phyloP scores from a whole-genome alignment of 306 rosid species.

The Echinosophora koreensis region DNA sequence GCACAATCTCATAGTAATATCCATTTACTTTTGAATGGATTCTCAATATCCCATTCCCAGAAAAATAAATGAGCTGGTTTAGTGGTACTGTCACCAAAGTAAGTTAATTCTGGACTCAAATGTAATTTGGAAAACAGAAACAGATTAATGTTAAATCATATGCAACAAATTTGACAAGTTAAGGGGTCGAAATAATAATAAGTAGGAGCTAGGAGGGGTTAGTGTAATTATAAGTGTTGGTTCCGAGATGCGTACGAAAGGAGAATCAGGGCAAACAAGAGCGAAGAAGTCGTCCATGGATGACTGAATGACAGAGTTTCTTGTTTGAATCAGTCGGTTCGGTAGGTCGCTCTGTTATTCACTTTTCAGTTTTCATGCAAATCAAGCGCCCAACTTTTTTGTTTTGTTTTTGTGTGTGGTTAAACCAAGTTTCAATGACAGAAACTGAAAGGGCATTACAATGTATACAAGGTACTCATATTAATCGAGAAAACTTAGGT shows the following conservation, averaged over 20 bases:
- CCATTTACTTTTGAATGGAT: not conserved
- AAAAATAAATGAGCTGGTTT: not conserved
- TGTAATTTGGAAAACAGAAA: conserved; percentile 27
- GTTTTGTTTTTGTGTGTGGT: no score
- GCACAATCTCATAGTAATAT: not conserved
- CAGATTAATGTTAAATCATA: not conserved
- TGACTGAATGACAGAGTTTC: no score
- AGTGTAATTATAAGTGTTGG: no score
- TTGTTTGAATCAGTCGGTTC: no score
- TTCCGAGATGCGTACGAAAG: conserved; percentile 56
- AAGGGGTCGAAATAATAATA: not conserved
- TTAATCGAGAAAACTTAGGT: no score
- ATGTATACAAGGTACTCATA: no score
- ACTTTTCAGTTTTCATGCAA: no score
- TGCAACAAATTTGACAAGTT: not conserved
- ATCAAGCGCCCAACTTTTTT: no score
- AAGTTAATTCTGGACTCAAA: not conserved
- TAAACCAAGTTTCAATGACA: no score
- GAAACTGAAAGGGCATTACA: no score
- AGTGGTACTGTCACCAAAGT: conserved; percentile 8
- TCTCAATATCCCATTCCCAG: not conserved
- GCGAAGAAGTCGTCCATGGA: not conserved
- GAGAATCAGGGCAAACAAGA: conserved; percentile 70
- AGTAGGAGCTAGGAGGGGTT: no score
- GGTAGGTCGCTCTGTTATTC: no score